Conservation (phyloP, 345 rosid genomes). For the Eucalyptus sideroxylon region DNA sequence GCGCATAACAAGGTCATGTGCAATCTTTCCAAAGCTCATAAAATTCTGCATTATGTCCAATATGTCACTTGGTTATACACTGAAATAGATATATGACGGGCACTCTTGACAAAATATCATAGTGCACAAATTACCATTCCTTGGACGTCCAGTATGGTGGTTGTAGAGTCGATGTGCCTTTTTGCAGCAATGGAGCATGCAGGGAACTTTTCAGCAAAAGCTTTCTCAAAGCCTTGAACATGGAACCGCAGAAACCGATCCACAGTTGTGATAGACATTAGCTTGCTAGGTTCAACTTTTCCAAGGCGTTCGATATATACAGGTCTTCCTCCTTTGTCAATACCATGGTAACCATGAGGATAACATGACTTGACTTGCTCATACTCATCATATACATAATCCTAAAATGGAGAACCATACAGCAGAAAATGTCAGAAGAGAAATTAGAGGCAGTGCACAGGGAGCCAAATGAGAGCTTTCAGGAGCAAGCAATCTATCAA, state of each 20-base stretch:
- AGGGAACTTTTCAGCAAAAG: conserved; percentile 82
- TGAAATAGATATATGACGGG: neutral
- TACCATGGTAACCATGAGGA: conserved; percentile 98
- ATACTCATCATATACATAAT: conserved; percentile 74
- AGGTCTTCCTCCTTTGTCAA: conserved; percentile 84
- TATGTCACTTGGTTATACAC: neutral
- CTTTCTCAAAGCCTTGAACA: conserved; percentile 84
- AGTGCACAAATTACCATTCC: conserved; percentile 51
- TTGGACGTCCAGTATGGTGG: conserved; percentile 76
- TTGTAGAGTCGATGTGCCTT: conserved; percentile 65
- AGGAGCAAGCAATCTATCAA: neutral
- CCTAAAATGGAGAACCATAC: conserved; percentile 21
- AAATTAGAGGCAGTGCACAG: neutral
- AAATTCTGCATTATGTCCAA: conserved; percentile 47
- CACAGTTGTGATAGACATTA: conserved; percentile 73
- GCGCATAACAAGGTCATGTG: conserved; percentile 85
- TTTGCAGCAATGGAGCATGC: conserved; percentile 83
- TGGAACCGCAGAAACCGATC: conserved; percentile 89
- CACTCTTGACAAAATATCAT: neutral
- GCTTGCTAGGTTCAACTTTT: conserved; percentile 61
- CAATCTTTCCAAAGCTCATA: conserved; percentile 85
- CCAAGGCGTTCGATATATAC: conserved; percentile 84
- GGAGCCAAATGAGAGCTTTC: neutral
- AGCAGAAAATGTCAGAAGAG: neutral
- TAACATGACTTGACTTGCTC: conserved; percentile 71